Percentiles rank a stretch among this genome's conserved stretches.
Conservation (phyloP, 805 yeast genomes). For the Torulaspora delbrueckii region DNA sequence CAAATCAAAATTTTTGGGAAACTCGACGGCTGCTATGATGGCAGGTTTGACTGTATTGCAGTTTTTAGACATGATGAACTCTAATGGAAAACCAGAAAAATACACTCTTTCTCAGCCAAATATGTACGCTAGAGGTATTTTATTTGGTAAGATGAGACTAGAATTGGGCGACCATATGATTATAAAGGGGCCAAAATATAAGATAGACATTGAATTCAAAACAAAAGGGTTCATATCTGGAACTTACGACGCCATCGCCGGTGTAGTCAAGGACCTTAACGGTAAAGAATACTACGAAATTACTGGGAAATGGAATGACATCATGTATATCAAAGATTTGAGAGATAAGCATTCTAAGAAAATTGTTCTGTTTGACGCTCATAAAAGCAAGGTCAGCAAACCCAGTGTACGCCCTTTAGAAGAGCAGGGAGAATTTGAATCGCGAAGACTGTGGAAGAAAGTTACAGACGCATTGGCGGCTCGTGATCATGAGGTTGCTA, state of each 20-base stretch:
- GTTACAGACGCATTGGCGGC: constrained; percentile 76
- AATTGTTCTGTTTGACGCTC: constrained; percentile 55
- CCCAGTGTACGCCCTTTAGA: constrained; percentile 74
- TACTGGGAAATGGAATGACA: constrained; percentile 91
- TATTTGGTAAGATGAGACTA: constrained; percentile 83
- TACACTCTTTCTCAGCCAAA: constrained; percentile 93
- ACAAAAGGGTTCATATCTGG: constrained; percentile 94
- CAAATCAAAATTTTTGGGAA: constrained; percentile 82
- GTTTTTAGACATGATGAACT: constrained; percentile 53
- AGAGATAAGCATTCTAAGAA: constrained; percentile 43
- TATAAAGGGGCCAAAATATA: constrained; percentile 57
- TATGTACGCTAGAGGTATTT: constrained; percentile 87
- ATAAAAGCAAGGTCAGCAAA: constrained; percentile 44
- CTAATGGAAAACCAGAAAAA: constrained; percentile 51
- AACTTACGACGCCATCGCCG: constrained; percentile 83
- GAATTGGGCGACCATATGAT: constrained; percentile 90
- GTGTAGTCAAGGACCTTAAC: constrained; percentile 51
- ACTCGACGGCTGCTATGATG: constrained; percentile 96
- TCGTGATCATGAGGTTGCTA: constrained; percentile 78
- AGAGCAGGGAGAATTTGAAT: constrained; percentile 79
- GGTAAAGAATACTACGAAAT: constrained; percentile 60
- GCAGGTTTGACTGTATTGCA: constrained; percentile 77
- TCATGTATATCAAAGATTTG: constrained; percentile 60
- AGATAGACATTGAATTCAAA: constrained; percentile 86
- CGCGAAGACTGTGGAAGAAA: constrained; percentile 75